These are phyloP conservation scores for Penicillium decumbens DNA, from an alignment of 2,329 filamentous ascomycete genomes.

Conservation along the genomic window DNA sequence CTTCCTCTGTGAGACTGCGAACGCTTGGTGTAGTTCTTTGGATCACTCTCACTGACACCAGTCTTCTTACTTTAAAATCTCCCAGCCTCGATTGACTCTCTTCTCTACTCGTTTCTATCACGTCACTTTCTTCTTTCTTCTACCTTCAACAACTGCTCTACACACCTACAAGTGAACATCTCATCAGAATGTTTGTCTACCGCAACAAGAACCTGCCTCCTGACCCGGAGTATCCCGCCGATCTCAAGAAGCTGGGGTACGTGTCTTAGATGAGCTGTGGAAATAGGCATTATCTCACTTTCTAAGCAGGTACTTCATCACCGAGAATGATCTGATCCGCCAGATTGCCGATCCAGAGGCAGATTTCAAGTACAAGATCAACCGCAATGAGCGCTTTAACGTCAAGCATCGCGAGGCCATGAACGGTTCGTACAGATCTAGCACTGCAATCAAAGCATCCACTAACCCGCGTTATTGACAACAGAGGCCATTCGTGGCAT, in stretches of 20 bases:
- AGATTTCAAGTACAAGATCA: slow-evolving; percentile 70
- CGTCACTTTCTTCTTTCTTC: not conserved
- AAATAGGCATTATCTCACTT: not conserved
- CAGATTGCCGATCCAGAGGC: slow-evolving; percentile 61
- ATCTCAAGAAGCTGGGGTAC: slow-evolving; percentile 70
- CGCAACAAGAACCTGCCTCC: slow-evolving; percentile 63
- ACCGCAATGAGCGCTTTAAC: slow-evolving; percentile 72
- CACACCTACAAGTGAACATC: not conserved
- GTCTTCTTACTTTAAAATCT: not conserved
- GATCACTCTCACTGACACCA: not conserved
- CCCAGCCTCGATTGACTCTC: not conserved
- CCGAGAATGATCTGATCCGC: slow-evolving; percentile 68
- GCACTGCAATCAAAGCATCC: not conserved
- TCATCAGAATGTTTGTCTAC: slow-evolving; percentile 67
- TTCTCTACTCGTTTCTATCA: too few species aligned
- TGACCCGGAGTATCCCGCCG: slow-evolving; percentile 61
- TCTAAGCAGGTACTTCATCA: slow-evolving; percentile 67
- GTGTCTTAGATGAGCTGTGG: slow-evolving; percentile 13
- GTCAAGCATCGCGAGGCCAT: slow-evolving; percentile 68
- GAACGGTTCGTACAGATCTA: slow-evolving; percentile 54
- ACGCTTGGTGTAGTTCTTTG: not conserved
- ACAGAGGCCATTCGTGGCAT: slow-evolving; percentile 54
- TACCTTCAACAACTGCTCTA: not conserved
- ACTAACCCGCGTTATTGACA: not conserved
- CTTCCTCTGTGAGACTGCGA: not conserved